These are phyloP conservation scores for Phyllosticta citribraziliensis DNA, from an alignment of 2,329 filamentous ascomycete genomes.

Conservation along the genomic window DNA sequence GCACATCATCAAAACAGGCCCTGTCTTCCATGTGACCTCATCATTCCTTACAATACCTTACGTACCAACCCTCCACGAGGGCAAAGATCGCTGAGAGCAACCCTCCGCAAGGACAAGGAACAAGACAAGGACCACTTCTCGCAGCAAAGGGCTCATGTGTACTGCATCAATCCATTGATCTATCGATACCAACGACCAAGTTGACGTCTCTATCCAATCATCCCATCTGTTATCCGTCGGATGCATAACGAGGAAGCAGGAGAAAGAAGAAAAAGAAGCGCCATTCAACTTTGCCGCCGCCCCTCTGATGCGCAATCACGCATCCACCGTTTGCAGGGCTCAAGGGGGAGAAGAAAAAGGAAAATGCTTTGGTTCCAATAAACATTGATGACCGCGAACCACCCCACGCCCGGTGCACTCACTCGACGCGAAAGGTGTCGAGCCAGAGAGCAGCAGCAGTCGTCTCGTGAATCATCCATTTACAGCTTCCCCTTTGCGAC, in stretches of 20 bases:
- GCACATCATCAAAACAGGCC: too few relatives aligned
- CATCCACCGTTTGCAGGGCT: not conserved
- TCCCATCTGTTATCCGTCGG: not conserved
- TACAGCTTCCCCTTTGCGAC: not conserved
- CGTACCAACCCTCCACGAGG: too few relatives aligned
- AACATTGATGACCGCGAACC: not conserved
- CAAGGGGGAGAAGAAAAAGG: not conserved
- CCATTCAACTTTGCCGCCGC: not conserved
- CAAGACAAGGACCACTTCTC: too few relatives aligned
- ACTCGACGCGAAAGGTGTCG: not conserved
- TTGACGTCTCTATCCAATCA: not conserved
- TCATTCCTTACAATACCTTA: too few relatives aligned
- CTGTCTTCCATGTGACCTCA: too few relatives aligned
- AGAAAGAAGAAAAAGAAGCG: not conserved
- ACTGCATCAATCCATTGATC: not conserved
- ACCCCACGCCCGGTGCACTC: not conserved
- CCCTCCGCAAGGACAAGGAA: too few relatives aligned
- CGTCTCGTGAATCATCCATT: not conserved
- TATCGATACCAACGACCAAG: not conserved
- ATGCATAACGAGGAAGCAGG: not conserved
- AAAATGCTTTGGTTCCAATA: not conserved
- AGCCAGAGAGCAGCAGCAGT: not conserved
- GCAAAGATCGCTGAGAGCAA: too few relatives aligned
- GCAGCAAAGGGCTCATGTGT: not conserved
- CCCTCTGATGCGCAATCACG: not conserved